These are phyloP conservation scores for Psilocybe subaeruginosa DNA, from an alignment of 768 basidiomycete genomes.

Conservation along the genomic window DNA sequence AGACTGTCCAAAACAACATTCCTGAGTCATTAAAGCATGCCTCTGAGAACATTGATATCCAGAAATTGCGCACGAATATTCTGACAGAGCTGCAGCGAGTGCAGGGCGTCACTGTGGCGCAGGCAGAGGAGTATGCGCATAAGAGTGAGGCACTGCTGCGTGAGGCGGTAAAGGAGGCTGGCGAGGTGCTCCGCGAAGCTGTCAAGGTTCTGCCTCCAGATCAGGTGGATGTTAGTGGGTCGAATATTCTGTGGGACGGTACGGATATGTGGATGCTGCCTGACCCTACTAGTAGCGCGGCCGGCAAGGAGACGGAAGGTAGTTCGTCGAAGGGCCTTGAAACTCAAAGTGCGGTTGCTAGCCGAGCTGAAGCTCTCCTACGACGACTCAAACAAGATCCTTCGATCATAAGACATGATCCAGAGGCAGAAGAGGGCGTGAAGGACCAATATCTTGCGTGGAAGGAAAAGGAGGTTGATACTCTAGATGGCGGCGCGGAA, in stretches of 20 bases:
- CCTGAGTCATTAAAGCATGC: conserved; percentile 69
- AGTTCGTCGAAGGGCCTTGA: conserved; percentile 37
- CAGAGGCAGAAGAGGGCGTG: conserved; percentile 60
- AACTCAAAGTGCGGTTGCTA: conserved; percentile 60
- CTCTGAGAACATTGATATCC: conserved; percentile 66
- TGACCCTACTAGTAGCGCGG: conserved; percentile 27
- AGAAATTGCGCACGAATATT: conserved; percentile 66
- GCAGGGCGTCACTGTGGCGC: conserved; percentile 73
- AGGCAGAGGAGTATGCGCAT: conserved; percentile 85
- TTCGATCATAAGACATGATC: conserved; percentile 75
- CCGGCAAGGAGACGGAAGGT: conserved; percentile 22
- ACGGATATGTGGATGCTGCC: conserved; percentile 85
- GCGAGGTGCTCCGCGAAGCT: conserved; percentile 83
- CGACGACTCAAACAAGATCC: conserved; percentile 75
- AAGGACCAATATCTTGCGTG: conserved; percentile 61
- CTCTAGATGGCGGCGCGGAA: conserved; percentile 58
- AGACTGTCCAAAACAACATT: conserved; percentile 67
- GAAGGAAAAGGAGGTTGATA: conserved; percentile 53
- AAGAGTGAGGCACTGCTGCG: conserved; percentile 68
- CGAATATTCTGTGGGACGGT: conserved; percentile 78
- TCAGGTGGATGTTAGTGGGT: conserved; percentile 34
- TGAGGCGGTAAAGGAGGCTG: conserved; percentile 78
- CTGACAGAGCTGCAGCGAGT: conserved; percentile 70
- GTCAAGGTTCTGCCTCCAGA: conserved; percentile 93
- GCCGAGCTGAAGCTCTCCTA: conserved; percentile 78